Conservation (phyloP, 1,284 basidiomycete species). For the Mycena citricolor region DNA sequence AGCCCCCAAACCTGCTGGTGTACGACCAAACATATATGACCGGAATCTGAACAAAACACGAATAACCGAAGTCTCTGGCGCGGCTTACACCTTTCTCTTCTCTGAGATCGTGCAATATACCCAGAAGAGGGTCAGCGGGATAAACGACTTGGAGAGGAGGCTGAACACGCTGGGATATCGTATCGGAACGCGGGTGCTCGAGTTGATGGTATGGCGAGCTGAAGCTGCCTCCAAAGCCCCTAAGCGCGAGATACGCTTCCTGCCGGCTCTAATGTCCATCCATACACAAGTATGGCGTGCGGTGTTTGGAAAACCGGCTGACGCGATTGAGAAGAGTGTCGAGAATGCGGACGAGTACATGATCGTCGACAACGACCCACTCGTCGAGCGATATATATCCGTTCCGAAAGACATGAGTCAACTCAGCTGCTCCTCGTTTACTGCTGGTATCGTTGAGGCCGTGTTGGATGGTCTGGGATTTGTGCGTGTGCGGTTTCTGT, state of each 20-base stretch:
- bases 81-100: conserved; percentile 87
- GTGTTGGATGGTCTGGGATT: conserved; percentile 95
- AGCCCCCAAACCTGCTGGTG: conserved; percentile 39
- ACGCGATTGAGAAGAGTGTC: conserved; percentile 93
- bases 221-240: conserved; percentile 76
- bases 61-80: conserved; percentile 75
- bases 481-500: conserved; percentile 52
- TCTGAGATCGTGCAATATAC: conserved; percentile 93
- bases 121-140: conserved; percentile 91
- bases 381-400: conserved; percentile 88
- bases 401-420: conserved; percentile 94
- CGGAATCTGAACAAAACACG: conserved; percentile 82
- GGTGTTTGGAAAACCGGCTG: conserved; percentile 91
- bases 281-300: conserved; percentile 94
- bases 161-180: conserved; percentile 90
- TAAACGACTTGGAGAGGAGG: conserved; percentile 92
- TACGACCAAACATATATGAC: conserved; percentile 79
- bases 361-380: conserved; percentile 96
- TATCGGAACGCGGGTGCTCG: conserved; percentile 79
- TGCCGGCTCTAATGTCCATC: conserved; percentile 87
- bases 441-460: conserved; percentile 96
- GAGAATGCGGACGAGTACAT: conserved; percentile 98
- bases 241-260: conserved; percentile 84
- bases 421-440: conserved; percentile 94
- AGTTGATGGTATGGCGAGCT: conserved; percentile 72